Base-by-base conservation (phyloP, 2,329 filamentous ascomycete species). In the Tothia fuscella region DNA sequence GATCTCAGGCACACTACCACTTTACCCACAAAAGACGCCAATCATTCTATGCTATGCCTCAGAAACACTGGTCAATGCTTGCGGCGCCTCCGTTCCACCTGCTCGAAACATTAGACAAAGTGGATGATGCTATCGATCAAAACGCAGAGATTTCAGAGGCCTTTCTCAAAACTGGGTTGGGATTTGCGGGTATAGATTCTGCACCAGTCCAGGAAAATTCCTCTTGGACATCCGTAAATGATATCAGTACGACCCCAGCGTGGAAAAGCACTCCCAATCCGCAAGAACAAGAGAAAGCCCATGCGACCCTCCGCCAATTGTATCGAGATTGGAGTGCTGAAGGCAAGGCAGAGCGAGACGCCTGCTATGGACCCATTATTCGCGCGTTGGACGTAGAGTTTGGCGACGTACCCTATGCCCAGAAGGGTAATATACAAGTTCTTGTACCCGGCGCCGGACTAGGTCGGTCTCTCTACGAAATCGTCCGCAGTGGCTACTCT, bases 261-360 rank as follows among this genome's bases (percentile, higher is more conserved):
- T 88, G 87, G 80, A 70, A 75, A 16, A 78, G 76, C 4, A 68
- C 75, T 24, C 82, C 87, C 12, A 88, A 79, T 32, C 63, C 45
- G 76, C 20, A 38, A 14, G 89, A 96, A 54, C 67, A 93, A 41
- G 86, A 93, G 56, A 98, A 96, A 62, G 88, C 89, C 2, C 76
- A 87, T 47, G 93, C 86, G 53, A 96, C 88, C 2, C 71, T 98
- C 39, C 78, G 89, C 9, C 91, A 98, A 56, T 84, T 96, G 58
- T 96, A 88, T 60, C 79, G 91, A 13, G 91, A 98, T 59, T 98
- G 93, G 91, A 86, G 84, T 19, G 72, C 68, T 2, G 87, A 83
- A 53, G 91, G 89, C 0, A 67, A 65, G 3, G 56, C 60, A 0
- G 93, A 98, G 65, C 70, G 91, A 29, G 67, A 75, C n/a, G 76